phyloP scores from a whole-genome alignment of 2,329 filamentous ascomycete genomes.

The Chrysosporium queenslandicum region DNA sequence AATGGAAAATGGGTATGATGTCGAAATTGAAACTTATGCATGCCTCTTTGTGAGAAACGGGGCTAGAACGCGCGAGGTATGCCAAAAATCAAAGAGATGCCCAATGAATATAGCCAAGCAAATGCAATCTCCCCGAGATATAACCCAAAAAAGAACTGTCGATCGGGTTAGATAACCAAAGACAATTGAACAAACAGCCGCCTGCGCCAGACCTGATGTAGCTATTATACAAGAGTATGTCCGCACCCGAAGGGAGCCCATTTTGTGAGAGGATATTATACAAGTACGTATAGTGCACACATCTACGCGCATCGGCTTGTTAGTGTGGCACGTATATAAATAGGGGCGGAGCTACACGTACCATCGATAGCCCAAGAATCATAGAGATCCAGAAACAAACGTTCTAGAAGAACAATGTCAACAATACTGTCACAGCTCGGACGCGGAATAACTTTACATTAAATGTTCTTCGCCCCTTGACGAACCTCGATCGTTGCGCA shows the following conservation, averaged over 20 bases:
- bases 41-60: too few species aligned
- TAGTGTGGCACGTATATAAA: conserved; percentile 3
- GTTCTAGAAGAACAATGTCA: conserved; percentile 40
- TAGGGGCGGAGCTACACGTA: conserved; percentile 37
- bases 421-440: neutral
- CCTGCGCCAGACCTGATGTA: too few species aligned
- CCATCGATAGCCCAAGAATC: conserved; percentile 74
- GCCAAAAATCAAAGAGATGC: too few species aligned
- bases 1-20: too few species aligned
- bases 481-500: conserved; percentile 68
- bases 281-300: conserved; percentile 51
- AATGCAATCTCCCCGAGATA: too few species aligned
- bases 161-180: too few species aligned
- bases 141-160: too few species aligned
- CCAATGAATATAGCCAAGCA: too few species aligned
- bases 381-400: conserved; percentile 86
- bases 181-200: too few species aligned
- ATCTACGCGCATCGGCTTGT: conserved; percentile 33
- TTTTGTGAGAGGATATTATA: conserved; percentile 27
- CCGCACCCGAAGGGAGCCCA: neutral
- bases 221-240: neutral
- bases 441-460: conserved; percentile 45
- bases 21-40: too few species aligned
- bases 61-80: too few species aligned
- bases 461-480: conserved; percentile 63